A percentile compares a stretch with the other conserved stretches of the same genome.
Evolutionary conservation across 352 stramenopile genomes (phyloP).

Genomic region (Phytophthora ramorum): DNA sequence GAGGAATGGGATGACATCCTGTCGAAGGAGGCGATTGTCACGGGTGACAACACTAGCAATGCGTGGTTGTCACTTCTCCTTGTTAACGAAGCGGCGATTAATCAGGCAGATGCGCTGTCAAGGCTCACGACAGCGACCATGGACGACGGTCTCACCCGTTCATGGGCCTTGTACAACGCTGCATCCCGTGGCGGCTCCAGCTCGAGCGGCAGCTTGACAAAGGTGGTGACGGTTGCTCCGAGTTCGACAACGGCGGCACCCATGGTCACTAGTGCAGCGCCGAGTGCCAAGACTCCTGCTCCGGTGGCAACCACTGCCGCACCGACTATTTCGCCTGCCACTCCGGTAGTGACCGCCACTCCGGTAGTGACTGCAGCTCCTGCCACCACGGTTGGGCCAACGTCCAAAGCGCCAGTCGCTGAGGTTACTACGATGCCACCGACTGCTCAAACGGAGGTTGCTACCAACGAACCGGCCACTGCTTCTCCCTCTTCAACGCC

Average conservation of each 20-base stretch:
- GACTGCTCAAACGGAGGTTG: conserved; percentile 13
- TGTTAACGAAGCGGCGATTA: conserved; percentile 59
- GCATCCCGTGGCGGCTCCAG: conserved; percentile 33
- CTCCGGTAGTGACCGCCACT: conserved; percentile 10
- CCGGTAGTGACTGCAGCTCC: neutral
- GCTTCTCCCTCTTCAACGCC: conserved; percentile 2
- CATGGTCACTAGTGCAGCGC: conserved; percentile 1
- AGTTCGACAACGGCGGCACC: conserved; percentile 18
- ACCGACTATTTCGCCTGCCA: neutral
- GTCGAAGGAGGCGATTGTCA: conserved; percentile 70
- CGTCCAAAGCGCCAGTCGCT: conserved; percentile 6
- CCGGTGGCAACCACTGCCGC: conserved; percentile 6
- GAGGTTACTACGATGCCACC: conserved; percentile 15
- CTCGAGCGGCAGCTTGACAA: conserved; percentile 10
- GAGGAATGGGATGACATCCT: conserved; percentile 82
- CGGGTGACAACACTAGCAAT: conserved; percentile 47
- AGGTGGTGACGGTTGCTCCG: conserved; percentile 17
- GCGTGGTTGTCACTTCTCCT: conserved; percentile 65
- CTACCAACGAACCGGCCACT: conserved; percentile 8
- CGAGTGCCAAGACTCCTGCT: neutral
- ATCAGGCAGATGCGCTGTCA: conserved; percentile 45
- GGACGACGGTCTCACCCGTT: conserved; percentile 52
- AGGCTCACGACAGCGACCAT: conserved; percentile 54
- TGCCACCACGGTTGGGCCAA: neutral
- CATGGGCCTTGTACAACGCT: conserved; percentile 10